Evolutionary conservation across 2,329 filamentous ascomycete species (phyloP).

Genomic region (Chaetomiaceae sp.): DNA sequence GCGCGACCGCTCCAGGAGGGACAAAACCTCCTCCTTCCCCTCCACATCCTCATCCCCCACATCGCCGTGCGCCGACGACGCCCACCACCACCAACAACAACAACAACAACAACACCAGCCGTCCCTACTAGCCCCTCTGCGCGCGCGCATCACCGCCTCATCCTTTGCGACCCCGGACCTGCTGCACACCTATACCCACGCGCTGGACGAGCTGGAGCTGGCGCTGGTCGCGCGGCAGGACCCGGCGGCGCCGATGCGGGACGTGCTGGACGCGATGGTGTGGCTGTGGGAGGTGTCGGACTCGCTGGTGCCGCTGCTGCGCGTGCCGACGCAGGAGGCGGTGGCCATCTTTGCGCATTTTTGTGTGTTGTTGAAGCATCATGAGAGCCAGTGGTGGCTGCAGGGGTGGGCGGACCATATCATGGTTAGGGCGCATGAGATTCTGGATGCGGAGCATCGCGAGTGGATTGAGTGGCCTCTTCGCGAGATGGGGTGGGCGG

Average conservation of each 20-base stretch:
- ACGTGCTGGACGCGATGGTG: conserved; percentile 35
- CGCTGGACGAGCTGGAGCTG: conserved; percentile 31
- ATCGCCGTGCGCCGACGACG: too few relatives aligned
- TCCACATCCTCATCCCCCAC: background rate
- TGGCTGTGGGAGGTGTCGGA: conserved; percentile 35
- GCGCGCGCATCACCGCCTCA: conserved; percentile 17
- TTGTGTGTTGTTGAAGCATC: conserved; percentile 29
- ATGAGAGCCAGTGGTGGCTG: conserved; percentile 33
- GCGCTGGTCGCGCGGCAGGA: conserved; percentile 23
- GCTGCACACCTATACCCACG: conserved; percentile 26
- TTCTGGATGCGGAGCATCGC: conserved; percentile 31
- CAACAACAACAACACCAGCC: background rate
- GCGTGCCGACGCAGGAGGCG: conserved; percentile 25
- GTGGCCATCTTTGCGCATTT: conserved; percentile 33
- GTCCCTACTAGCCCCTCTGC: conserved; percentile 20
- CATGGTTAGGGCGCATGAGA: conserved; percentile 25
- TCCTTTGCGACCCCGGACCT: conserved; percentile 9
- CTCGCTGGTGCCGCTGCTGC: conserved; percentile 33
- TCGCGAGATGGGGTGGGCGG: conserved; percentile 6
- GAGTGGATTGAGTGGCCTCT: conserved; percentile 30
- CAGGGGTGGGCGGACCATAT: conserved; percentile 30
- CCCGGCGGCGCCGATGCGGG: conserved; percentile 22
- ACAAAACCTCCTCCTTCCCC: background rate
- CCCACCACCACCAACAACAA: background rate
- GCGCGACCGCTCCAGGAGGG: background rate